Percentiles rank a stretch among this genome's conserved stretches.
Evolutionary conservation across 495 filamentous ascomycete genomes (phyloP).

Genomic region (Penicillium longicatenatum): DNA sequence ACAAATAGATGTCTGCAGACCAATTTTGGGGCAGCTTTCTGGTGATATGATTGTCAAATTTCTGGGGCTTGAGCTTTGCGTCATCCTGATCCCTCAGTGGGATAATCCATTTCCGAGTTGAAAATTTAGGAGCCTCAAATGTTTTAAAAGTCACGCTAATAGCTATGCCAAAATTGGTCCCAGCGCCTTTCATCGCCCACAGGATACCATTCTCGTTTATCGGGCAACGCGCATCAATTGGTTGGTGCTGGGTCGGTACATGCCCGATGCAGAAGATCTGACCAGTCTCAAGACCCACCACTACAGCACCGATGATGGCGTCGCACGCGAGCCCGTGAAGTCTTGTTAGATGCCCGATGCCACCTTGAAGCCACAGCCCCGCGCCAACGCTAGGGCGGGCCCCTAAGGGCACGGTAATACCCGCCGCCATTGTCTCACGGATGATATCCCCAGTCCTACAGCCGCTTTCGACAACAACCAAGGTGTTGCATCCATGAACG

Average conservation of each 20-base stretch:
- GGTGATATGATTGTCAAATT: conserved; percentile 48
- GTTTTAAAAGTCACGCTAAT: conserved; percentile 59
- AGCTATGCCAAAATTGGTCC: conserved; percentile 66
- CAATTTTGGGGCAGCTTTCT: conserved; percentile 41
- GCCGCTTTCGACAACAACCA: conserved; percentile 55
- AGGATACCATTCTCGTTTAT: conserved; percentile 59
- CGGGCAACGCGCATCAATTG: conserved; percentile 46
- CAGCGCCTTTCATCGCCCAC: conserved; percentile 64
- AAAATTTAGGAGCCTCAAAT: conserved; percentile 45
- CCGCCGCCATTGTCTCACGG: conserved; percentile 47
- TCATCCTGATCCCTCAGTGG: conserved; percentile 44
- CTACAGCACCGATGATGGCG: conserved; percentile 58
- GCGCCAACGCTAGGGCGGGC: conserved; percentile 63
- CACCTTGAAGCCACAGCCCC: conserved; percentile 65
- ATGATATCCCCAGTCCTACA: conserved; percentile 61
- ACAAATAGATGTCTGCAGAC: conserved; percentile 62
- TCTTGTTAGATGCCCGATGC: conserved; percentile 62
- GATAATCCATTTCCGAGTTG: conserved; percentile 52
- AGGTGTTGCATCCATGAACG: conserved; percentile 33
- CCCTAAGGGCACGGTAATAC: conserved; percentile 60
- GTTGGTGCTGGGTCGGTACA: conserved; percentile 53
- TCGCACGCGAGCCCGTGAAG: conserved; percentile 62
- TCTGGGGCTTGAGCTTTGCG: conserved; percentile 41
- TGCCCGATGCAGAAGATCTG: conserved; percentile 47
- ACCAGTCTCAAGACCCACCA: conserved; percentile 57